These are phyloP conservation scores for Metschnikowia aberdeeniae DNA, from an alignment of 805 yeast genomes.

Conservation along the genomic window DNA sequence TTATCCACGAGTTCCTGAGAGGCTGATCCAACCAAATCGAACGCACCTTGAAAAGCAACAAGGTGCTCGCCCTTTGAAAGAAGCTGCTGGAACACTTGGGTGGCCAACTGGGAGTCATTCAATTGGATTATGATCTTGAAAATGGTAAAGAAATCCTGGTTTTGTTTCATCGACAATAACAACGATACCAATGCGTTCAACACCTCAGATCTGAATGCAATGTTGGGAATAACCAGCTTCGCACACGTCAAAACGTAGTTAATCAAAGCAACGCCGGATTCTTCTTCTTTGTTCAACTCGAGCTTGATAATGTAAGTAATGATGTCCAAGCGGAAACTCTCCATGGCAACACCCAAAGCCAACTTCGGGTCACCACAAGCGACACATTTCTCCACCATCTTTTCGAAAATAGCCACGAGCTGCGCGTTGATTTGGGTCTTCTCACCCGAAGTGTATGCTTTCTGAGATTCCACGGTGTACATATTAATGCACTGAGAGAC, in stretches of 20 bases:
- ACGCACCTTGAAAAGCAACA: slow-evolving; percentile 88
- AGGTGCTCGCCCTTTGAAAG: slow-evolving; percentile 47
- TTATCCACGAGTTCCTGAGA: slow-evolving; percentile 79
- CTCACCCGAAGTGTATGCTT: slow-evolving; percentile 24
- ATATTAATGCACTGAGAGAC: slow-evolving; percentile 88
- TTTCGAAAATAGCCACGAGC: slow-evolving; percentile 69
- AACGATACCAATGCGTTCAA: slow-evolving; percentile 54
- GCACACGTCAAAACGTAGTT: slow-evolving; percentile 75
- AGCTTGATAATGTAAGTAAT: slow-evolving; percentile 54
- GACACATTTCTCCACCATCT: slow-evolving; percentile 80
- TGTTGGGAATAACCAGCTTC: slow-evolving; percentile 44
- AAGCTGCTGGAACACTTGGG: slow-evolving; percentile 60
- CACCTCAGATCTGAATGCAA: slow-evolving; percentile 16
- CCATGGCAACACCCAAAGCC: slow-evolving; percentile 88
- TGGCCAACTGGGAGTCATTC: slow-evolving; percentile 71
- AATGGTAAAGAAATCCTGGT: slow-evolving; percentile 78
- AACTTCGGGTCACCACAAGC: slow-evolving; percentile 65
- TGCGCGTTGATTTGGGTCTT: slow-evolving; percentile 49
- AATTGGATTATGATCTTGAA: slow-evolving; percentile 86
- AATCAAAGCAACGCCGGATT: slow-evolving; percentile 50
- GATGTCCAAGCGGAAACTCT: slow-evolving; percentile 80
- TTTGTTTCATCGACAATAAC: slow-evolving; percentile 46
- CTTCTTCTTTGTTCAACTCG: slow-evolving; percentile 43
- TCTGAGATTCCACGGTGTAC: slow-evolving; percentile 65
- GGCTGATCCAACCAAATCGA: slow-evolving; percentile 88